A percentile compares a stretch with the other conserved stretches of the same genome.
Conservation (phyloP, 108 stramenopile species). For the Phaeodactylum tricornutum region DNA sequence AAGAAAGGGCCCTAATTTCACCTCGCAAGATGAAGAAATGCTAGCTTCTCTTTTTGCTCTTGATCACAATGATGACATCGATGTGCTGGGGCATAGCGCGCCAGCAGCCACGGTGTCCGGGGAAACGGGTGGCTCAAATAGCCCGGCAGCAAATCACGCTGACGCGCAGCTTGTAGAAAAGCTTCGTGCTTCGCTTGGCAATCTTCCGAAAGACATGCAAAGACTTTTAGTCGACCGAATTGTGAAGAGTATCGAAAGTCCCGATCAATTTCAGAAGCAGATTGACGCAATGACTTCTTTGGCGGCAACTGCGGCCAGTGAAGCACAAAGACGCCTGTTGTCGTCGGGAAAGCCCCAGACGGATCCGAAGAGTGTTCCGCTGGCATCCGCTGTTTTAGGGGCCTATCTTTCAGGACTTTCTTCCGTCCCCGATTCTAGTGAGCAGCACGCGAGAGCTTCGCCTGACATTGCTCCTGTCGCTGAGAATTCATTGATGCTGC, state of each 20-base stretch:
- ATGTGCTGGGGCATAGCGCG: too few relatives aligned
- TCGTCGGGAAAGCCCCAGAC: too few relatives aligned
- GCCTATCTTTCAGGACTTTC: too few relatives aligned
- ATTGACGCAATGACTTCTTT: conserved; percentile 5
- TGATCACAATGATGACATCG: conserved; percentile 16
- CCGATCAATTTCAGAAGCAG: not conserved
- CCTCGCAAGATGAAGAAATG: conserved; percentile 23
- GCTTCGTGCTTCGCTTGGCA: conserved; percentile 30
- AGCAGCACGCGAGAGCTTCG: too few relatives aligned
- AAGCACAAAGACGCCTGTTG: too few relatives aligned
- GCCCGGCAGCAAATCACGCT: not conserved
- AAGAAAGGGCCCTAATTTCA: too few relatives aligned
- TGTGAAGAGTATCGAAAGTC: conserved; percentile 11
- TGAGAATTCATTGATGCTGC: too few relatives aligned
- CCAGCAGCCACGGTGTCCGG: not conserved
- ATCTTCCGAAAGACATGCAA: conserved; percentile 42
- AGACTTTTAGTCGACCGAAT: conserved; percentile 51
- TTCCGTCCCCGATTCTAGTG: too few relatives aligned
- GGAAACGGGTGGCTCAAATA: not conserved
- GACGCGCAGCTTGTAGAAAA: conserved; percentile 30
- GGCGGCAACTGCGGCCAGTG: conserved; percentile 40
- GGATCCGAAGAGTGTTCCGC: too few relatives aligned
- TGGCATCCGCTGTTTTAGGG: too few relatives aligned
- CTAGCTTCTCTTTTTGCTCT: conserved; percentile 18
- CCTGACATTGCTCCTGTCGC: too few relatives aligned